phyloP scores from a whole-genome alignment of 306 rosid species.

The Cucurbita argyrosperma region DNA sequence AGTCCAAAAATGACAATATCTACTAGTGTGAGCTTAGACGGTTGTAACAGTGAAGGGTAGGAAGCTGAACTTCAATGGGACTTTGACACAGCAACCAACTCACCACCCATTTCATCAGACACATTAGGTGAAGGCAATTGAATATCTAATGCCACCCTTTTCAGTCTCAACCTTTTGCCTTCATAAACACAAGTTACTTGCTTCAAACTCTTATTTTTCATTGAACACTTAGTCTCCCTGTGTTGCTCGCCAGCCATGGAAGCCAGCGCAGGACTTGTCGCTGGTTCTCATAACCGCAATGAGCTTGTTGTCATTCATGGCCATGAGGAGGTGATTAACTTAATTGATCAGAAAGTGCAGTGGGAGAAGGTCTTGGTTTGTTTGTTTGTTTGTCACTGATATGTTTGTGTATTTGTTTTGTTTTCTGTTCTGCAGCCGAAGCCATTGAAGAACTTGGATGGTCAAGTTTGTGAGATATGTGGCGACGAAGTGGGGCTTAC shows the following conservation, averaged over 20 bases:
- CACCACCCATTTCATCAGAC: slow-evolving; percentile 35
- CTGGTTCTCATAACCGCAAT: slow-evolving; percentile 81
- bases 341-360: neutral
- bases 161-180: neutral
- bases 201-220: slow-evolving; percentile 10
- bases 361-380: neutral
- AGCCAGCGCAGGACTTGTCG: slow-evolving; percentile 82
- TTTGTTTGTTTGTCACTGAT: neutral
- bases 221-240: neutral
- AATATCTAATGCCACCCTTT: neutral
- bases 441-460: slow-evolving; percentile 85
- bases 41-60: neutral
- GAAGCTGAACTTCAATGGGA: slow-evolving; percentile 71
- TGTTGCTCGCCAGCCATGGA: slow-evolving; percentile 20
- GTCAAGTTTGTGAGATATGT: slow-evolving; percentile 92
- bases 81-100: slow-evolving; percentile 57
- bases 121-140: slow-evolving; percentile 25
- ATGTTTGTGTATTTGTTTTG: neutral
- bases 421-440: slow-evolving; percentile 50
- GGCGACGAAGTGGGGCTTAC: slow-evolving; percentile 84
- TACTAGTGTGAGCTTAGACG: too few relatives aligned
- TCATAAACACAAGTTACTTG: slow-evolving; percentile 16
- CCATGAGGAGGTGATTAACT: slow-evolving; percentile 59
- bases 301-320: slow-evolving; percentile 79
- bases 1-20: too few relatives aligned